Evolutionary conservation across 2,329 filamentous ascomycete genomes (phyloP), one percentile per base, ranked within the genome.

Genomic region (Thielaviopsis punctulata): DNA sequence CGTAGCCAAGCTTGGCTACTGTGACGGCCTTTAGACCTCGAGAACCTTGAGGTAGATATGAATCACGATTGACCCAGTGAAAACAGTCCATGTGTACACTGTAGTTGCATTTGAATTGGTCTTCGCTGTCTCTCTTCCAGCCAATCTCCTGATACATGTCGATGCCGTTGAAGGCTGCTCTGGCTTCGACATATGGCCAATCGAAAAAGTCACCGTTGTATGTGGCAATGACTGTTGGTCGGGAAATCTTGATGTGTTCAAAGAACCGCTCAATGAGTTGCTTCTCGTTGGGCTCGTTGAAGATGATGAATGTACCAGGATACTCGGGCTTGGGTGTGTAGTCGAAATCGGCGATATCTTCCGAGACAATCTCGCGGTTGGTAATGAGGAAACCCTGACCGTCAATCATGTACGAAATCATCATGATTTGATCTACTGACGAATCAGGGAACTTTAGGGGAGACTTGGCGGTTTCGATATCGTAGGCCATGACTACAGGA

Each of bases 121-220:
- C 93, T 62, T 98, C 92, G 60, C 71, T 85, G 67, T 95, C 92
- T 66, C 92, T 96, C 61, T 82, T 82, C 76, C 95, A 98, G 4
- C 92, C 92, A 61, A 95, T 98, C 65, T 98, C 93, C 57, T 84
- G 85, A 67, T 98, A 98, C 92, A 98, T 96, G 66, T 98, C 92
- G 63, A 98, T 95, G 25, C 93, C 92, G 59, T 93, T 83, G 58
- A 95, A 77, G 62, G 88, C 93, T 24, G 93, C 87, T 68, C 92
- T 76, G 45, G 92, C 80, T 69, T 98, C 92, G 22, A 98, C 88
- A 63, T 93, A 98, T 0, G 92, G 90, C 92, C 92, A 98, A 82
- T 98, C 92, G 80, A 98, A 98, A 65, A 98, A 98, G 71, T 98
- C 92, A 70, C 92, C 92, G 86, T 98, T 98, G 75, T 98, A 98